Evolutionary conservation across 352 stramenopile species (phyloP), one percentile per base, ranked within the genome.

Genomic region (Globisporangium alternatum): DNA sequence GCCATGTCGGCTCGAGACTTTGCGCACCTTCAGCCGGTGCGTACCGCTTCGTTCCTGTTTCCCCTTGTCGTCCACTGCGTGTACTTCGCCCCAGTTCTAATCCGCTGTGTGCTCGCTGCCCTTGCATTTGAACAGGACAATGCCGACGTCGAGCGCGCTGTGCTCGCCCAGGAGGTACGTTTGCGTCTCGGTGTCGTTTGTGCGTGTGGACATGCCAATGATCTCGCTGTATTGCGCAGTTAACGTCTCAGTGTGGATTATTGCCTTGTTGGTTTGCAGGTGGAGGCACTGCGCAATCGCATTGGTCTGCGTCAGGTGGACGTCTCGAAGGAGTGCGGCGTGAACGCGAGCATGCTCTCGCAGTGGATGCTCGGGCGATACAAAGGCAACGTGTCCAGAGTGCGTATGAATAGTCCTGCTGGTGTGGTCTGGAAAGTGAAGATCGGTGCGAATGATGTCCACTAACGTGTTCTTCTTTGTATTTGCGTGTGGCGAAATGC

Each of bases 331-430:
- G 85, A 93, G 66, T 93, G 85, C 39, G 85, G 85, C 48, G 85
- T 93, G 56, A 93, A 93, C 62, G 85, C 85, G 41, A 90, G 79
- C 65, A 93, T 93, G 85, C 76, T 93, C 48, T 93, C 85, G 44
- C 85, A 93, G 69, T 93, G 85, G 85, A 93, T 93, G 85, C 74
- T 93, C 48, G 85, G 85, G 9, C 74, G 85, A 30, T 93, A 93
- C 80, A 93, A 93, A 56, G 85, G 85, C 64, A 93, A 93, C 56
- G 80, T 93, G 52, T 83, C 77, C 0, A 75, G 85, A 61, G 83
- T 92, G 78, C 33, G 82, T 59, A n/a, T 9, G 9, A 35, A 3
- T 25, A 44, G 9, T 44, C 3, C 2, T 7, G 22, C 6, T 72
- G 57, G 12, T 19, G n/a, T 41, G 43, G 13, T 30, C 25, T 43